Conservation (phyloP, 2,329 filamentous ascomycete genomes). For the Zymoseptoria brevis region DNA sequence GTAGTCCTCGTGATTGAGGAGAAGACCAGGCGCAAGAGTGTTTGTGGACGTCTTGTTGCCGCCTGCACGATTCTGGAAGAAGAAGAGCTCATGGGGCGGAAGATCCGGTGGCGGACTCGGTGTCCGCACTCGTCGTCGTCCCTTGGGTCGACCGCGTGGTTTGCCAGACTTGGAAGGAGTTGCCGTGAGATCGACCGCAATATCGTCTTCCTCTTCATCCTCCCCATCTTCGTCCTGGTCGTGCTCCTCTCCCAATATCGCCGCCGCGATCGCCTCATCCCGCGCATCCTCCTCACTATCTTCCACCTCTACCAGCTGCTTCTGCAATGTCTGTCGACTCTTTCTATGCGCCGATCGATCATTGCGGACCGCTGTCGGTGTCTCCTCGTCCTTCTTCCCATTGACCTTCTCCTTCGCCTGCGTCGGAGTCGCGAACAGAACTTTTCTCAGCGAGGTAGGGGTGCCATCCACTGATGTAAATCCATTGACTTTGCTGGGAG, state of each 20-base stretch:
- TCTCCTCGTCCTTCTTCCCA: slow-evolving; percentile 36
- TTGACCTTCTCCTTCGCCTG: slow-evolving; percentile 29
- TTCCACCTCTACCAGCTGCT: slow-evolving; percentile 57
- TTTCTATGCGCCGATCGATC: slow-evolving; percentile 83
- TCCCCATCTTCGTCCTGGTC: slow-evolving; percentile 28
- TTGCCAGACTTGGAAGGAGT: slow-evolving; percentile 40
- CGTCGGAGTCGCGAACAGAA: slow-evolving; percentile 40
- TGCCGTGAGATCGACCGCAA: slow-evolving; percentile 33
- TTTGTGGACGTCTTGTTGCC: slow-evolving; percentile 79
- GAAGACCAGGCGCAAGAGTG: slow-evolving; percentile 62
- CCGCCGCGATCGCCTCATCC: slow-evolving; percentile 24
- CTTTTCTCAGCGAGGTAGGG: slow-evolving; percentile 38
- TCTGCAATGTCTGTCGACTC: slow-evolving; percentile 68
- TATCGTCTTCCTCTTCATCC: slow-evolving; percentile 24
- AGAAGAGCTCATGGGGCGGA: slow-evolving; percentile 84
- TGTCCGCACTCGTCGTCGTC: slow-evolving; percentile 47
- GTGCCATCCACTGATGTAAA: slow-evolving; percentile 27
- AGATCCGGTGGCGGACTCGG: slow-evolving; percentile 75
- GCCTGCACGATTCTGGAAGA: slow-evolving; percentile 81
- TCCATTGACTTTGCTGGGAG: slow-evolving; percentile 21
- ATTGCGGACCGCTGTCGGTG: slow-evolving; percentile 54
- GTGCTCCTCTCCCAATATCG: slow-evolving; percentile 20
- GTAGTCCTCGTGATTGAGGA: slow-evolving; percentile 89
- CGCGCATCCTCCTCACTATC: slow-evolving; percentile 55
- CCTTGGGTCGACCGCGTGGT: slow-evolving; percentile 46